Evolutionary conservation across 495 filamentous ascomycete genomes (phyloP).

Genomic region (Penicillium odoratum): DNA sequence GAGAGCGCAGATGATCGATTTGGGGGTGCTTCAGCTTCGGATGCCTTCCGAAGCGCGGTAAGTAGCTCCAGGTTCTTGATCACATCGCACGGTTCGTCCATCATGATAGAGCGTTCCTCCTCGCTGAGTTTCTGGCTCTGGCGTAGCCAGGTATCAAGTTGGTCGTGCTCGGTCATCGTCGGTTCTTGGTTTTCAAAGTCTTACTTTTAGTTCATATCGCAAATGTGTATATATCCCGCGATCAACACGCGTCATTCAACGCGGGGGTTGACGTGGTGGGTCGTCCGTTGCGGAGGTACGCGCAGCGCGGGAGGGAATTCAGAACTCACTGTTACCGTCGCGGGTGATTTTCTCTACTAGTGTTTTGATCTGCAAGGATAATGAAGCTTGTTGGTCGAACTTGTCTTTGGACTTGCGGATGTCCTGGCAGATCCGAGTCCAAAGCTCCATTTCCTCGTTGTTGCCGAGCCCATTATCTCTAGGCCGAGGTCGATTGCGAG

Average conservation of each 20-base stretch:
- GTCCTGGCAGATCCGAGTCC: slow-evolving; percentile 61
- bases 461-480: slow-evolving; percentile 51
- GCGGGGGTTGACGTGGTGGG: slow-evolving; percentile 1
- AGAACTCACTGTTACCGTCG: slow-evolving; percentile 44
- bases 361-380: slow-evolving; percentile 54
- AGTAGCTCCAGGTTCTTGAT: slow-evolving; percentile 61
- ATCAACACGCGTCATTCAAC: not conserved
- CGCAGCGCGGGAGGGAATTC: not conserved
- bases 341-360: slow-evolving; percentile 51
- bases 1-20: slow-evolving; percentile 44
- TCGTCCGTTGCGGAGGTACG: not conserved
- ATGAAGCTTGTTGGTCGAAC: slow-evolving; percentile 51
- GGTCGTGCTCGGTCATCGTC: slow-evolving; percentile 41
- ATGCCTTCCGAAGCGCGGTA: slow-evolving; percentile 57
- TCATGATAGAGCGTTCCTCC: slow-evolving; percentile 58
- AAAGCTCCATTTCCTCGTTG: slow-evolving; percentile 64
- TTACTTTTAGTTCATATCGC: slow-evolving; percentile 16
- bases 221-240: not conserved
- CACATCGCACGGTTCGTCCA: slow-evolving; percentile 58
- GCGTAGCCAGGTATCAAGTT: slow-evolving; percentile 59
- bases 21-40: slow-evolving; percentile 57
- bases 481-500: slow-evolving; percentile 47
- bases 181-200: slow-evolving; percentile 25
- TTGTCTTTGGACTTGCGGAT: slow-evolving; percentile 61
- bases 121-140: slow-evolving; percentile 64